Evolutionary conservation across 2,329 filamentous ascomycete genomes (phyloP).

Genomic region (Aureobasidium sp.): DNA sequence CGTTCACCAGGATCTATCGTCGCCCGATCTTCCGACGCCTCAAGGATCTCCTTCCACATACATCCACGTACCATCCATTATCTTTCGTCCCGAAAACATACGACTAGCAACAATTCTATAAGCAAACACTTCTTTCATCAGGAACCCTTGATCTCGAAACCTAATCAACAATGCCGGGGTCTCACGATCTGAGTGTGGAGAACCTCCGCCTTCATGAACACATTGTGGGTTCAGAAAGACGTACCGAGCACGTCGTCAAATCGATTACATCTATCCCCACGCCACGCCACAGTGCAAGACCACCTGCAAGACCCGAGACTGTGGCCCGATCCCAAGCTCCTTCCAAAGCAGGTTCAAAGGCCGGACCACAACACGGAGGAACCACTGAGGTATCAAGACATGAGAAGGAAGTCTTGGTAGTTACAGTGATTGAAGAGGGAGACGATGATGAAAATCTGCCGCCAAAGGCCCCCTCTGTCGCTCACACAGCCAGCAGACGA

Average conservation of each 20-base stretch:
- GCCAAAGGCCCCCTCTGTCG: not conserved
- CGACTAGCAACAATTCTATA: not conserved
- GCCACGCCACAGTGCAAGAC: not conserved
- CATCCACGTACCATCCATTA: not conserved
- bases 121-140: not conserved
- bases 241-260: not conserved
- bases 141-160: not conserved
- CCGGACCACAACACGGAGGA: not conserved
- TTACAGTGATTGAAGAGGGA: constrained; percentile 1
- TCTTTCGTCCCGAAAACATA: not conserved
- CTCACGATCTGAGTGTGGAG: constrained; percentile 3
- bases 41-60: not conserved
- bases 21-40: not conserved
- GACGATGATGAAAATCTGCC: not conserved
- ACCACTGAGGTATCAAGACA: not conserved
- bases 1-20: not conserved
- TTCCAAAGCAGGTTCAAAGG: not conserved
- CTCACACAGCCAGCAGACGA: not conserved
- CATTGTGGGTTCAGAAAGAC: not conserved
- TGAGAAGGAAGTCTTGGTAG: not conserved
- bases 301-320: not conserved
- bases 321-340: not conserved
- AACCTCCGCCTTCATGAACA: constrained; percentile 3
- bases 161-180: not conserved
- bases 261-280: not conserved